These are phyloP conservation scores for Letharia lupina DNA, from an alignment of 495 filamentous ascomycete genomes.

Conservation along the genomic window DNA sequence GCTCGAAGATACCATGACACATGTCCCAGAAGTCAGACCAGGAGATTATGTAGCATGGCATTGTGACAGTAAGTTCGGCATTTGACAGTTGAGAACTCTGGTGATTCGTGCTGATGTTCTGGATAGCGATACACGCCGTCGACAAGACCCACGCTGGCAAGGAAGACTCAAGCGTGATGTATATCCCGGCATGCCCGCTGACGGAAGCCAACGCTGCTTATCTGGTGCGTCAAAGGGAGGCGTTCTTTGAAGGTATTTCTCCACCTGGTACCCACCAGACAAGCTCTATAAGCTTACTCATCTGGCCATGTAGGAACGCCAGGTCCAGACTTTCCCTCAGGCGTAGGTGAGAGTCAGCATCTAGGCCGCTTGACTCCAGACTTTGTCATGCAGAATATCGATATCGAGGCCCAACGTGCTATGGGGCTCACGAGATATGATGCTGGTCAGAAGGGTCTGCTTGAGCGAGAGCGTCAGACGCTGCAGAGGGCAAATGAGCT, in stretches of 20 bases:
- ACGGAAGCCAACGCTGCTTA: conserved; percentile 66
- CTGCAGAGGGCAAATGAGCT: conserved; percentile 20
- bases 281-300: conserved; percentile 1
- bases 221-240: conserved; percentile 56
- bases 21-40: conserved; percentile 65
- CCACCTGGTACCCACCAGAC: background rate
- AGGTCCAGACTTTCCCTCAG: conserved; percentile 65
- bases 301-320: conserved; percentile 33
- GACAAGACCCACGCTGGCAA: conserved; percentile 66
- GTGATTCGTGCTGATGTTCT: background rate
- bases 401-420: conserved; percentile 19
- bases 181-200: conserved; percentile 78
- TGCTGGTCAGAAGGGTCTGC: background rate
- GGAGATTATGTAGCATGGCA: conserved; percentile 92
- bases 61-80: conserved; percentile 56
- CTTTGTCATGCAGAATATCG: conserved; percentile 24
- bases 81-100: conserved; percentile 16
- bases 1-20: conserved; percentile 66
- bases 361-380: conserved; percentile 23
- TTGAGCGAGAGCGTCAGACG: conserved; percentile 5
- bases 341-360: conserved; percentile 27
- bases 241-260: conserved; percentile 46
- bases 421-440: conserved; percentile 23
- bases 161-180: conserved; percentile 69
- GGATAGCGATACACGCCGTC: conserved; percentile 57